Percentiles rank a stretch among this genome's conserved stretches.
phyloP scores from a whole-genome alignment of 2,329 filamentous ascomycete genomes.

The Ophiocordyceps camponoti-leonardi region DNA sequence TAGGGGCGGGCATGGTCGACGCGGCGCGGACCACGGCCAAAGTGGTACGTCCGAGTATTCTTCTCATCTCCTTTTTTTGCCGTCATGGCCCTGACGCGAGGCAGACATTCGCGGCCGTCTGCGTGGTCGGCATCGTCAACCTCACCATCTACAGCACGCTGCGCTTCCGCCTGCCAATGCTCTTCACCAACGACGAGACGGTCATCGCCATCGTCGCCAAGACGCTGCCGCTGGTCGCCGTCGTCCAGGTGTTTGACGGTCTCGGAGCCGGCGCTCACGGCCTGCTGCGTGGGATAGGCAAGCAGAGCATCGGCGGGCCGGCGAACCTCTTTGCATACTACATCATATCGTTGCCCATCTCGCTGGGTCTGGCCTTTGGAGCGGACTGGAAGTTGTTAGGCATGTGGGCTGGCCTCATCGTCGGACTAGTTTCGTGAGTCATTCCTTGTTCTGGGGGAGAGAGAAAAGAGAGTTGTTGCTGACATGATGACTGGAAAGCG shows the following conservation, averaged over 20 bases:
- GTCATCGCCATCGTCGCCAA: conserved; percentile 51
- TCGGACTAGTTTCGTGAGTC: conserved; percentile 49
- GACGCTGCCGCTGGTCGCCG: conserved; percentile 64
- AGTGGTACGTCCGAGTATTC: conserved; percentile 35
- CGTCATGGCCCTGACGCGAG: not conserved
- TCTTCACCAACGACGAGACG: conserved; percentile 60
- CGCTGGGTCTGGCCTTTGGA: conserved; percentile 61
- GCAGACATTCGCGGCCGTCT: conserved; percentile 42
- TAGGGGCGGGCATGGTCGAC: conserved; percentile 67
- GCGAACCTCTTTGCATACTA: conserved; percentile 82
- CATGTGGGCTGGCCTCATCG: conserved; percentile 62
- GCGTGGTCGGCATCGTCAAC: conserved; percentile 65
- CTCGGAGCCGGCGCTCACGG: conserved; percentile 67
- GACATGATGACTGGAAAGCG: conserved; percentile 20
- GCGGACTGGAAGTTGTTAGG: conserved; percentile 62
- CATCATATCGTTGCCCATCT: conserved; percentile 66
- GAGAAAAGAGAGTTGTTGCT: not conserved
- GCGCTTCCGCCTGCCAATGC: conserved; percentile 54
- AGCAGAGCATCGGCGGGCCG: conserved; percentile 80
- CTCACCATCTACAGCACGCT: conserved; percentile 50
- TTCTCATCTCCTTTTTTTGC: conserved; percentile 1
- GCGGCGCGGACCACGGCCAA: conserved; percentile 68
- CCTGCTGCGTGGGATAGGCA: conserved; percentile 69
- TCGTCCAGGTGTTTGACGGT: conserved; percentile 83
- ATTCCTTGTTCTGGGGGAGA: not conserved